phyloP scores from a whole-genome alignment of 441 rosid species.

The Euphorbia celastroides region DNA sequence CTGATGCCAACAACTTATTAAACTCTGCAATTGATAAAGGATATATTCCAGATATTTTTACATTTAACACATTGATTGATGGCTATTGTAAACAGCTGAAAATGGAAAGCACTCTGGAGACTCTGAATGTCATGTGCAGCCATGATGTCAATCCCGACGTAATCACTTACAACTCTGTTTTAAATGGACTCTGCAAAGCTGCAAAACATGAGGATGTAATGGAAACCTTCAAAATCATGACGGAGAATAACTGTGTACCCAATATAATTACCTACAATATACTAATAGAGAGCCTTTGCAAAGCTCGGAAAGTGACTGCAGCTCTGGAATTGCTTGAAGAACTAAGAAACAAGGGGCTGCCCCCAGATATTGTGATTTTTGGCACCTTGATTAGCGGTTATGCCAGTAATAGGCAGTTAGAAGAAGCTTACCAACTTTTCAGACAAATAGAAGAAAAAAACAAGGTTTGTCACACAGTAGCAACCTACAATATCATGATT shows the following conservation, averaged over 20 bases:
- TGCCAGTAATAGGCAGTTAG: constrained; percentile 55
- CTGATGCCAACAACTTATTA: constrained; percentile 68
- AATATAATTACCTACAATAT: constrained; percentile 74
- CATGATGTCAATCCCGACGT: constrained; percentile 71
- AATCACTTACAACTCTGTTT: constrained; percentile 77
- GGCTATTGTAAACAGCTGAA: constrained; percentile 74
- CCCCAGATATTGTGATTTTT: constrained; percentile 59
- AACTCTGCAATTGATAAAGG: constrained; percentile 68
- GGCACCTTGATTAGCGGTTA: constrained; percentile 69
- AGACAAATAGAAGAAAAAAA: constrained; percentile 49
- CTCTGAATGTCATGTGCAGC: constrained; percentile 57
- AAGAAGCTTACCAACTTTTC: constrained; percentile 60
- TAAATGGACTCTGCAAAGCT: constrained; percentile 88
- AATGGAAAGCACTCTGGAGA: constrained; percentile 64
- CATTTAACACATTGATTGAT: constrained; percentile 86
- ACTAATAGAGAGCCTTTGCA: constrained; percentile 82
- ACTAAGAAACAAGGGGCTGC: constrained; percentile 46
- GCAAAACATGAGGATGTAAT: constrained; percentile 70
- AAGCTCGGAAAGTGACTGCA: constrained; percentile 50
- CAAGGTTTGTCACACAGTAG: constrained; percentile 45
- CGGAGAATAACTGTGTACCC: constrained; percentile 66
- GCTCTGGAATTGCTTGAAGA: constrained; percentile 62
- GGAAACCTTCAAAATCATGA: constrained; percentile 66
- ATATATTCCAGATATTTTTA: constrained; percentile 67
- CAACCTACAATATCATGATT: constrained; percentile 77